Conservation (phyloP, 202 grass and related monocot genomes). For the Panicum hallii region DNA sequence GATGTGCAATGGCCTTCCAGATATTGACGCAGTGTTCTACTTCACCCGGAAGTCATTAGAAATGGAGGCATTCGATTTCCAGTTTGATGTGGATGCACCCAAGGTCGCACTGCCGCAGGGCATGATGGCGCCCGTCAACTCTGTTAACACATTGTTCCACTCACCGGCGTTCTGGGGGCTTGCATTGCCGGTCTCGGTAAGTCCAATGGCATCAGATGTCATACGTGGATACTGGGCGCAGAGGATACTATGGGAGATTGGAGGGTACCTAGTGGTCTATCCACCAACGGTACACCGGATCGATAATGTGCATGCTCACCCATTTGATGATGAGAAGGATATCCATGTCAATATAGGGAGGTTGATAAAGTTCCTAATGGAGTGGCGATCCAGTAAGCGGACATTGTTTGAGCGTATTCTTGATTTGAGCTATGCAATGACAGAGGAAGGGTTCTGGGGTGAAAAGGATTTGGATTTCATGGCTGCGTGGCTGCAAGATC, state of each 20-base stretch:
- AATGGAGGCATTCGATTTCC: slow-evolving; percentile 62
- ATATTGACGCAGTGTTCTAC: slow-evolving; percentile 75
- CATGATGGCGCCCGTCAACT: slow-evolving; percentile 59
- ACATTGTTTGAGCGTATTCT: slow-evolving; percentile 72
- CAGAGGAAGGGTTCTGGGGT: slow-evolving; percentile 71
- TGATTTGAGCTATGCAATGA: slow-evolving; percentile 70
- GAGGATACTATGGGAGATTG: slow-evolving; percentile 76
- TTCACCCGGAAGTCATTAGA: slow-evolving; percentile 63
- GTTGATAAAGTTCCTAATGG: slow-evolving; percentile 65
- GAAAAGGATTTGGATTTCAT: slow-evolving; percentile 71
- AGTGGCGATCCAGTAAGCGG: slow-evolving; percentile 62
- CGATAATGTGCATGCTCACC: slow-evolving; percentile 58
- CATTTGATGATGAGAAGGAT: slow-evolving; percentile 69
- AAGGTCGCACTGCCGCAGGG: slow-evolving; percentile 76
- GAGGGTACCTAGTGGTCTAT: slow-evolving; percentile 62
- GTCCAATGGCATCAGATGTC: slow-evolving; percentile 70
- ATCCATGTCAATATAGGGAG: slow-evolving; percentile 73
- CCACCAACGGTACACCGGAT: slow-evolving; percentile 60
- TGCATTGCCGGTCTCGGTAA: slow-evolving; percentile 60
- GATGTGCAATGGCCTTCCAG: slow-evolving; percentile 66
- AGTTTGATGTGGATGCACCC: slow-evolving; percentile 58
- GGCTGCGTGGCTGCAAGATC: slow-evolving; percentile 67
- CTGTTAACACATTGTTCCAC: slow-evolving; percentile 74
- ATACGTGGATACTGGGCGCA: slow-evolving; percentile 73
- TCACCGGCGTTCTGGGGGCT: slow-evolving; percentile 76